Evolutionary conservation across 2,329 filamentous ascomycete genomes (phyloP).

Genomic region (Hypoxylon sp.): DNA sequence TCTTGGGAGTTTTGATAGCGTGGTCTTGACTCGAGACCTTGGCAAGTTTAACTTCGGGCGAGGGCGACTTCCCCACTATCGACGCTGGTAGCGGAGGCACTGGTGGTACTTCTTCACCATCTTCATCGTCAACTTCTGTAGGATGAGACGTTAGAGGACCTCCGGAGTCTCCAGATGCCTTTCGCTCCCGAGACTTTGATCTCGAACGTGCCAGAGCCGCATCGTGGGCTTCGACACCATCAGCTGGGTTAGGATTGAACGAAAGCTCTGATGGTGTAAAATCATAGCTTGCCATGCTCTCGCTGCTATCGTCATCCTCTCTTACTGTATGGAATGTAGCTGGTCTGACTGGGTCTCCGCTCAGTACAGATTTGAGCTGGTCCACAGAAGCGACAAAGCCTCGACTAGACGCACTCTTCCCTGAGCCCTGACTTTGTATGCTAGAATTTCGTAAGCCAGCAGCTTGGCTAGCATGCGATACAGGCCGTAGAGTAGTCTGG

Average conservation of each 20-base stretch:
- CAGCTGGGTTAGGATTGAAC: conserved; percentile 62
- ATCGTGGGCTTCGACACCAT: conserved; percentile 51
- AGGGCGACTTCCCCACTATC: conserved; percentile 44
- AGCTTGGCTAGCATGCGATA: conserved; percentile 57
- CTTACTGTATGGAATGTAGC: conserved; percentile 57
- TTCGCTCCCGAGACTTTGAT: conserved; percentile 52
- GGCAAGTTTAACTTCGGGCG: conserved; percentile 41
- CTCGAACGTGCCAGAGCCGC: conserved; percentile 37
- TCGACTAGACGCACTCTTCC: conserved; percentile 58
- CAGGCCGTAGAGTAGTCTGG: conserved; percentile 64
- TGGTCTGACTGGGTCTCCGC: conserved; percentile 62
- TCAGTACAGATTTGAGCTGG: conserved; percentile 72
- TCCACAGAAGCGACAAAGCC: conserved; percentile 71
- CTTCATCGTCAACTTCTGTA: conserved; percentile 50
- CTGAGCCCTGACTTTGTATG: conserved; percentile 65
- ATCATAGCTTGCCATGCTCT: conserved; percentile 80
- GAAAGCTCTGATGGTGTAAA: conserved; percentile 75
- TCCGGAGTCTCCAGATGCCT: conserved; percentile 46
- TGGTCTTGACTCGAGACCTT: conserved; percentile 56
- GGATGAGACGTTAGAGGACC: conserved; percentile 51
- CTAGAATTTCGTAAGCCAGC: conserved; percentile 67
- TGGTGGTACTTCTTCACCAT: conserved; percentile 63
- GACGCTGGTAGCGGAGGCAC: conserved; percentile 66
- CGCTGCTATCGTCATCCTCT: conserved; percentile 66
- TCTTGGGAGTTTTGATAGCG: conserved; percentile 49